Percentiles rank a stretch among this genome's conserved stretches.
Conservation (phyloP, 495 filamentous ascomycete species). For the Neurospora sp. region DNA sequence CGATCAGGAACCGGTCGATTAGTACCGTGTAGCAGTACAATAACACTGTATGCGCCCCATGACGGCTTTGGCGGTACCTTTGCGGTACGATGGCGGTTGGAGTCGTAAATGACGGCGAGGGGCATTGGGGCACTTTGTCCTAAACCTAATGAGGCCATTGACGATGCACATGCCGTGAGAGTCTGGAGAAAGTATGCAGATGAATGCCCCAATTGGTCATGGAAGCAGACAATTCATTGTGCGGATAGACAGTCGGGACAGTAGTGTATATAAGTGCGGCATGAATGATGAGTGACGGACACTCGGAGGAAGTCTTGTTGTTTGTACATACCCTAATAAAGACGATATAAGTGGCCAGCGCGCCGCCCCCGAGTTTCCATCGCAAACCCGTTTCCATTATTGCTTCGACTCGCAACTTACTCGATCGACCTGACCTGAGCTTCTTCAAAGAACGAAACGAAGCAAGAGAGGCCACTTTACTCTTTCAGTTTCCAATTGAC, state of each 20-base stretch:
- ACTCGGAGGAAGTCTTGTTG: background rate
- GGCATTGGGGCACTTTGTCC: background rate
- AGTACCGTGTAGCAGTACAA: background rate
- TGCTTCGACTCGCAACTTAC: background rate
- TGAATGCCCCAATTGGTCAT: background rate
- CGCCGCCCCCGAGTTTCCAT: constrained; percentile 8
- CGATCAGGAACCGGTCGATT: background rate
- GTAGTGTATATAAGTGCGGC: background rate
- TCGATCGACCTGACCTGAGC: background rate
- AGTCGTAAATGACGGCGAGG: background rate
- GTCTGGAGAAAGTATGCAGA: background rate
- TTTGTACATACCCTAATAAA: background rate
- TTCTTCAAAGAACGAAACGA: background rate
- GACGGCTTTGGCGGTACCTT: background rate
- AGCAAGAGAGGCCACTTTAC: background rate
- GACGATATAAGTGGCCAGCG: constrained; percentile 21
- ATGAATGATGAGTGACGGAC: constrained; percentile 12
- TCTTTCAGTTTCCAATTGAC: constrained; percentile 9
- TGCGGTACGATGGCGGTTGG: background rate
- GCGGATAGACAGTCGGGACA: background rate
- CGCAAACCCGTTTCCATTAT: constrained; percentile 1
- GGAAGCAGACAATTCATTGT: constrained; percentile 1
- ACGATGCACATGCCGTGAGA: constrained; percentile 6
- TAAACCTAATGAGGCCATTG: background rate
- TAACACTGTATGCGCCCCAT: background rate